Evolutionary conservation across 2,329 filamentous ascomycete species (phyloP).

Genomic region (Pseudopithomyces maydicus): DNA sequence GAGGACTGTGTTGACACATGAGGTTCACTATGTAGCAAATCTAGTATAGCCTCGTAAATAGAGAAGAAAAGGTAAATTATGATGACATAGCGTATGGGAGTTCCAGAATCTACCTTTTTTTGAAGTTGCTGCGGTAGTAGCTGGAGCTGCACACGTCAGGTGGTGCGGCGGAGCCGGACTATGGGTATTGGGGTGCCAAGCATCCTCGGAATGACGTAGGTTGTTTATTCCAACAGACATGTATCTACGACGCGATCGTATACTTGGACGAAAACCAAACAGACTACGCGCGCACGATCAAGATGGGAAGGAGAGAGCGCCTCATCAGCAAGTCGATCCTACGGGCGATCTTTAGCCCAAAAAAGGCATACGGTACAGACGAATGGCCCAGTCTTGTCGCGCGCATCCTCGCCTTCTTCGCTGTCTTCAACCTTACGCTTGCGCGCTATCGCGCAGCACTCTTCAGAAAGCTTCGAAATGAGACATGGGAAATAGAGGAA

Average conservation of each 20-base stretch:
- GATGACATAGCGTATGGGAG: too few relatives aligned
- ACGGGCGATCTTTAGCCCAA: conserved; percentile 39
- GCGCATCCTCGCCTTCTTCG: conserved; percentile 60
- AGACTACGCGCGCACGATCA: conserved; percentile 9
- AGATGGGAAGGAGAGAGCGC: conserved; percentile 43
- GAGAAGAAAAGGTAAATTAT: too few relatives aligned
- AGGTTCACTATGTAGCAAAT: too few relatives aligned
- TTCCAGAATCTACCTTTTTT: too few relatives aligned
- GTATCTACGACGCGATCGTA: neutral
- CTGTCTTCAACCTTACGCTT: conserved; percentile 56
- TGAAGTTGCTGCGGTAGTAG: too few relatives aligned
- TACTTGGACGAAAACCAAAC: neutral
- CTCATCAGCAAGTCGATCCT: conserved; percentile 45
- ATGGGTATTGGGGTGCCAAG: neutral
- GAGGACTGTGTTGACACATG: too few relatives aligned
- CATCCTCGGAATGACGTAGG: conserved; percentile 1
- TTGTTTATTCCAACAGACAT: neutral
- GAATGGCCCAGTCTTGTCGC: conserved; percentile 43
- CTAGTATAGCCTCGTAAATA: too few relatives aligned
- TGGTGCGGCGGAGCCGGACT: too few relatives aligned
- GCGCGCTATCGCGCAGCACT: conserved; percentile 53
- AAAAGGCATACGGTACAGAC: conserved; percentile 22
- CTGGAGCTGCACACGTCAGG: too few relatives aligned
- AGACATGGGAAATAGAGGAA: conserved; percentile 60
- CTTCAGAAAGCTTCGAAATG: conserved; percentile 58